Evolutionary conservation across 2,329 filamentous ascomycete species (phyloP).

Genomic region (Exophiala dermatitidis): DNA sequence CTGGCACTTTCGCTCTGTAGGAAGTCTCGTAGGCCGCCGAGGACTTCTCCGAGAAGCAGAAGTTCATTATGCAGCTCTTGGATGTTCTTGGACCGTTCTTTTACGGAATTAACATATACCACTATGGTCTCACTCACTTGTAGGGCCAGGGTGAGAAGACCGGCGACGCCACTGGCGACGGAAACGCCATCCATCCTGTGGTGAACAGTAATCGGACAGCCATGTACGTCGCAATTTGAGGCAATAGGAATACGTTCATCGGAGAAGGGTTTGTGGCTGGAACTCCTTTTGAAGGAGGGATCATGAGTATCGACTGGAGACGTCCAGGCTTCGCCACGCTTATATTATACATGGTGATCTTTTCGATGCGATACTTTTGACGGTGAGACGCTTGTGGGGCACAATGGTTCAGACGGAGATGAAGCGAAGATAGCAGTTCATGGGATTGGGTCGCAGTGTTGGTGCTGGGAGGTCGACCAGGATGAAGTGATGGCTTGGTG

Average conservation of each 20-base stretch:
- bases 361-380: no score
- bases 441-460: no score
- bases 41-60: conserved; percentile 20
- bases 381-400: not conserved
- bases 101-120: conserved; percentile 21
- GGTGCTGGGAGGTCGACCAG: no score
- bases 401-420: not conserved
- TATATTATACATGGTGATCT: not conserved
- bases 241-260: not conserved
- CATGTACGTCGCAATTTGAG: conserved; percentile 2
- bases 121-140: conserved; percentile 19
- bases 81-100: conserved; percentile 23
- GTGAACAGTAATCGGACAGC: not conserved
- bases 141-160: conserved; percentile 21
- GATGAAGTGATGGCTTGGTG: no score
- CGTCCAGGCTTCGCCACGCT: not conserved
- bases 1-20: conserved; percentile 14
- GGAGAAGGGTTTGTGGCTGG: conserved; percentile 6
- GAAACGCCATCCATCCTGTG: conserved; percentile 21
- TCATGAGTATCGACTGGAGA: not conserved
- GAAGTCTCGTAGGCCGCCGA: conserved; percentile 22
- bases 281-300: conserved; percentile 1
- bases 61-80: conserved; percentile 24
- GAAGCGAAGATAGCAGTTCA: not conserved
- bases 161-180: conserved; percentile 23